These are phyloP conservation scores for Rhamnella rubrinervis DNA, from an alignment of 331 rosid genomes.

Conservation along the genomic window DNA sequence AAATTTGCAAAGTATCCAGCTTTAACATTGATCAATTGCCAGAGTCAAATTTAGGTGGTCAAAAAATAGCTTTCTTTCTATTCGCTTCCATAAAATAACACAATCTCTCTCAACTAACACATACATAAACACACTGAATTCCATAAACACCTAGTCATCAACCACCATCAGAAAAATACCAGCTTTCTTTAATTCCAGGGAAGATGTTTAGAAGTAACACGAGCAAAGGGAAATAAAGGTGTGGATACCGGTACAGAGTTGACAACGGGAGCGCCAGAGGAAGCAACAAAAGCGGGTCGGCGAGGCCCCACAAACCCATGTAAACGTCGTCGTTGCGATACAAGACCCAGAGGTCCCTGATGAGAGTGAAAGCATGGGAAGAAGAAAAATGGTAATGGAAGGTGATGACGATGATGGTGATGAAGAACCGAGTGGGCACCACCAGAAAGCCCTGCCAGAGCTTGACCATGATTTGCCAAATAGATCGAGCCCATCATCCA, in stretches of 20 bases:
- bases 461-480: conserved; percentile 21
- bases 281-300: conserved; percentile 15
- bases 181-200: neutral
- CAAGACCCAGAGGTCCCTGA: neutral
- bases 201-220: neutral
- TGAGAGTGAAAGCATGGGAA: too few relatives aligned
- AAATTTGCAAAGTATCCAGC: too few relatives aligned
- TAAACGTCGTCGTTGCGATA: conserved; percentile 30
- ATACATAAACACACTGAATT: too few relatives aligned
- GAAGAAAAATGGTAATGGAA: conserved; percentile 8
- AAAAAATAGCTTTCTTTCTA: too few relatives aligned
- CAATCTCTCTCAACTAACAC: too few relatives aligned
- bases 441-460: neutral
- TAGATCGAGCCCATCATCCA: conserved; percentile 41
- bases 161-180: too few relatives aligned
- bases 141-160: too few relatives aligned
- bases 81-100: too few relatives aligned
- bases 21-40: too few relatives aligned
- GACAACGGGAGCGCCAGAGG: conserved; percentile 25
- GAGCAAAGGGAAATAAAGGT: neutral
- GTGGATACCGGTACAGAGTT: conserved; percentile 48
- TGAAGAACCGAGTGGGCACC: conserved; percentile 7
- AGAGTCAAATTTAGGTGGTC: too few relatives aligned
- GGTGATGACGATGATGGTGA: conserved; percentile 15
- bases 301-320: conserved; percentile 8